Base-by-base conservation (phyloP, 164 flowering plant genomes). In the Chimonanthus praecox region DNA sequence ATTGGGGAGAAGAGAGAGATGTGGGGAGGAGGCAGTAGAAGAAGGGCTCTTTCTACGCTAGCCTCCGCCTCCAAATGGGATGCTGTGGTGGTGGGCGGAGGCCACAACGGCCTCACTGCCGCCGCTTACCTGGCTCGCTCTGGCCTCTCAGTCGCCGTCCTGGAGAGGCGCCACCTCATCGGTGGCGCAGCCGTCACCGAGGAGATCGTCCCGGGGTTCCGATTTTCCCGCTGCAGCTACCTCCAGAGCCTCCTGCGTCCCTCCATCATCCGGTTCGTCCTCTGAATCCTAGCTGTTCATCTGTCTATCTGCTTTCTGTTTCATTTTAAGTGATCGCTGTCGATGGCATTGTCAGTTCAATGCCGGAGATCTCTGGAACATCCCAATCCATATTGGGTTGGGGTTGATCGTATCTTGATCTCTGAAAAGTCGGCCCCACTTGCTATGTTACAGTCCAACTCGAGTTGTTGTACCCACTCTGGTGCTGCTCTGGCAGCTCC, bases 181-280 rank as follows among this genome's bases (percentile, higher is more conserved):
- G 99, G 99, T 47, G 99, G 98, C 2, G 98, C 98, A 0, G 94
- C 99, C 46, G 96, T 95, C 48, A 93, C 99, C 1, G 99, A 95
- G 76, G 99, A 95, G 79, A 80, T 95, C 54, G 67, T 93, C 49
- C 96, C 97, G 5, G 99, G 98, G 73, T 95, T 93, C 81, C 92
- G 85, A 74, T 95, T 95, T 82, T 93, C 99, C 51, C 94, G 98
- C 46, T 95, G 98, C 80, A 95, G 99, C 70, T 95, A 95, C 79
- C 97, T 95, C 78, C 98, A 92, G 78, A 88, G 98, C 83, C 97
- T 95, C 73, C 97, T 95, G 72, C 96, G 99, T 44, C 99, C 99
- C 15, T 81, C 87, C 73, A 45, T 93, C 77, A 87, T 90, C 83
- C 87, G 78, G 97, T 90, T 54, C 60, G 15, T n/a, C 16, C 60